Evolutionary conservation across 805 yeast species (phyloP), one percentile per base, ranked within the genome.

Genomic region (Yarrowia bubula): DNA sequence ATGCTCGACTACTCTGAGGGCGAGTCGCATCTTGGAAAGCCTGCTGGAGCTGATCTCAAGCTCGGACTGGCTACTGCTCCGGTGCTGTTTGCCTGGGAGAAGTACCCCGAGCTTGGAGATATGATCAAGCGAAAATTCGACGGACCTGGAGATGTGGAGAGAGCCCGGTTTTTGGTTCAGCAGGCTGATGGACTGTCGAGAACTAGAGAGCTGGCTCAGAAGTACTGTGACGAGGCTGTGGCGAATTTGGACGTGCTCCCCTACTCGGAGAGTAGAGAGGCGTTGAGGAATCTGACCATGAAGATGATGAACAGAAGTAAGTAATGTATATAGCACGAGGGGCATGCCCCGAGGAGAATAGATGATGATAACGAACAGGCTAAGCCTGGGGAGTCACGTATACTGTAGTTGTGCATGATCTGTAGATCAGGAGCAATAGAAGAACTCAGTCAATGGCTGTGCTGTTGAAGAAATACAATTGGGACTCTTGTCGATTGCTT

Each of bases 1-100:
- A 86, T 93, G 87, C 82, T 95, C 69, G 99, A 95, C 77, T 95
- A 90, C 75, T 91, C 98, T 0, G 86, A 91, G n/a, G 85, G 92
- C 35, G 90, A 90, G 17, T 84, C 84, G 46, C 85, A 89, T 61
- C 78, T 95, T 66, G 99, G 99, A 41, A 95, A 95, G 75, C 98
- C 99, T 2, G 87, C 96, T 8, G 96, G 95, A 70, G 98, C 97
- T 4, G 99, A 95, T 77, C 81, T 95, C 70, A 86, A 92, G 75
- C 80, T 95, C 48, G 99, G 99, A 0, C 82, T 95, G 70, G 98
- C 98, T 1, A 95, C 99, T 0, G 98, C 98, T 0, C 99, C 99
- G 1, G 92, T 93, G 2, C 78, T 95, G 64, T 95, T 83, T 76
- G 98, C 99, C 0, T 95, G 99, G 99, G 86, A 84, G 71, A 84